Evolutionary conservation across 1,284 basidiomycete species (phyloP), one percentile per base, ranked within the genome.

Genomic region (Tilletia setariae): DNA sequence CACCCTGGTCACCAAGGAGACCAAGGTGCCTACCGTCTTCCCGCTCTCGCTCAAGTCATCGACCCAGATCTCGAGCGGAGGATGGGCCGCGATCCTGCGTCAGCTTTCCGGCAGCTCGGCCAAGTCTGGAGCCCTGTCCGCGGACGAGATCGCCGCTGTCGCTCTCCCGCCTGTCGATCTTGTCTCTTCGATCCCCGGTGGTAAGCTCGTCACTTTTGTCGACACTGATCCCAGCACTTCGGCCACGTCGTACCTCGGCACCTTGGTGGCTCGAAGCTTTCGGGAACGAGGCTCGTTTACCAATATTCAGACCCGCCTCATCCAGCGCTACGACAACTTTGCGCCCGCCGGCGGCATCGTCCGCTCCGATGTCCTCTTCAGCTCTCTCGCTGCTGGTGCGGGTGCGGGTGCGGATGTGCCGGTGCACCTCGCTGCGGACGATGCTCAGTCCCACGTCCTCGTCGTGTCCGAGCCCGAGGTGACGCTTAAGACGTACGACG

Each of bases 251-350:
- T 69, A 74, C 30, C 70, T 77, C 0, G 79, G 76, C 61, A 51
- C 67, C 59, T 69, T 79, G 63, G 68, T 77, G 23, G 75, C 79
- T 30, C 73, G 76, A 44, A 70, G 73, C 28, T 73, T 82, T 62
- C 73, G 71, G n/a, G 74, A 73, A 44, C 69, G 74, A 15, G 71
- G 72, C 59, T 66, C 68, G 21, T 46, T 21, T 16, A 46, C 46
- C n/a, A 32, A 71, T 70, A 73, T 76, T 43, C 71, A 75, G 62
- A 72, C 75, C 44, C 72, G 76, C 66, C 67, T 79, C n/a, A 69
- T 80, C 30, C 71, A 78, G 56, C 79, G 80, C 67, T 79, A 67
- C 74, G 80, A 82, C 73, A 81, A 80, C 71, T 82, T 74, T 65
- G 75, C 72, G 59, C 76, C 75, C 21, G 56, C 56, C 1, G 70